Evolutionary conservation across 768 basidiomycete genomes (phyloP), one percentile per base, ranked within the genome.

Genomic region (Leccinum ochraceum): DNA sequence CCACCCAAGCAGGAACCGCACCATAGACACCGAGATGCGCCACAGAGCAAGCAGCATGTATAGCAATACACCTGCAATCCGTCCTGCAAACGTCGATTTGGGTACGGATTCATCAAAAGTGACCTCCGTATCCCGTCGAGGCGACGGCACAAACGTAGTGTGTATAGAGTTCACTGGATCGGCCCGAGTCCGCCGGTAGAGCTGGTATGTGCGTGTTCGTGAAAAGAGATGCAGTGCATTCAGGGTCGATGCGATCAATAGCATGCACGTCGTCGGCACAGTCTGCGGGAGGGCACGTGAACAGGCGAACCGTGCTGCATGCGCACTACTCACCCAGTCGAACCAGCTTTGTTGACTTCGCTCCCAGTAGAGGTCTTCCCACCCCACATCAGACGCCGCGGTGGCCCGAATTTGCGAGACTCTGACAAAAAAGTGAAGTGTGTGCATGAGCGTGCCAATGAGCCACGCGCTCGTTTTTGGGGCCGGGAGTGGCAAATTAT

Each of bases 291-390:
- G 24, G 37, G 59, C 61, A 53, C 58, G 53, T 63, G 54, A 67
- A 64, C 49, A 53, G 26, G 50, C 49, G 13, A 26, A n/a, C 36
- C 37, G 16, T 46, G 9, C 20, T 59, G 68, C 71, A 52, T 34
- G 62, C 44, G 55, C 17, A 49, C 32, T 24, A 71, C 81, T 63
- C 57, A 91, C 92, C 92, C 92, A 94, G 74, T 90, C 87, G 60
- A 91, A 87, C 90, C 90, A 90, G 4, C 85, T 78, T 20, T 79
- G 76, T 26, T 82, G 82, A 67, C 81, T 84, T 56, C 80, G 83
- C 69, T 88, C 88, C 59, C 81, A 80, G 61, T 89, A 87, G 76
- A 92, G 84, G 69, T 89, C 86, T 67, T 92, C 89, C 90, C 90
- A 92, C 3, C 86, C 87, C 20, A 87, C 67, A 62, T 92, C 89